Conservation (phyloP, 805 yeast genomes). For the Clavispora vitiphila region DNA sequence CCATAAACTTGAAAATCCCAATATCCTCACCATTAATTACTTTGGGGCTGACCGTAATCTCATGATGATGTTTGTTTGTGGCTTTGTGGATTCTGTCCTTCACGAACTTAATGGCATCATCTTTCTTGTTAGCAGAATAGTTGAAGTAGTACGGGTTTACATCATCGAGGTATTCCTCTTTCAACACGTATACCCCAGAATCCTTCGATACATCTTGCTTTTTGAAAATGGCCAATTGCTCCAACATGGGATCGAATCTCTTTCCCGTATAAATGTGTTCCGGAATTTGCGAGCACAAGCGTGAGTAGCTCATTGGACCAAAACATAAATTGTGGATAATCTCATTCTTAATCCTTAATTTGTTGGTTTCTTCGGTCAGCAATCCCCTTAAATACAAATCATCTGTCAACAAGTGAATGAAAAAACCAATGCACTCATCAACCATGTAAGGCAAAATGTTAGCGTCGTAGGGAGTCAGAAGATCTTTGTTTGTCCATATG, state of each 20-base stretch:
- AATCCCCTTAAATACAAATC: conserved; percentile 52
- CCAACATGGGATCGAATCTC: conserved; percentile 53
- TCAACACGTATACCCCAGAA: conserved; percentile 32
- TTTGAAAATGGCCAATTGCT: conserved; percentile 27
- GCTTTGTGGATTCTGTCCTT: conserved; percentile 45
- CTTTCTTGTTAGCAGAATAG: conserved; percentile 71
- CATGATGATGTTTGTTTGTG: conserved; percentile 33
- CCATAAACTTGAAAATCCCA: conserved; percentile 41
- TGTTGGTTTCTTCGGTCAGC: conserved; percentile 44
- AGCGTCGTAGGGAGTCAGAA: conserved; percentile 32
- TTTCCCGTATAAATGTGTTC: conserved; percentile 73
- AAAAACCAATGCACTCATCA: conserved; percentile 70
- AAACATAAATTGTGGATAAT: conserved; percentile 82
- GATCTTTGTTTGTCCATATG: conserved; percentile 19
- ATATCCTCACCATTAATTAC: conserved; percentile 25
- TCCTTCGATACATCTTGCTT: conserved; percentile 33
- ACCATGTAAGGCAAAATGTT: conserved; percentile 57
- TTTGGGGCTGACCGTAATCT: conserved; percentile 56
- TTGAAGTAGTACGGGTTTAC: conserved; percentile 72
- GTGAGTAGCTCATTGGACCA: conserved; percentile 66
- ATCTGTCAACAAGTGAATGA: conserved; percentile 67
- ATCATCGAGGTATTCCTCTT: conserved; percentile 29
- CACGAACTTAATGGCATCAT: conserved; percentile 69
- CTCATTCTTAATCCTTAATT: conserved; percentile 55
- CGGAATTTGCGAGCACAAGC: conserved; percentile 62